Percentiles rank a stretch among this genome's conserved stretches.
Evolutionary conservation across 768 basidiomycete genomes (phyloP).

Genomic region (Termitomyces sp.): DNA sequence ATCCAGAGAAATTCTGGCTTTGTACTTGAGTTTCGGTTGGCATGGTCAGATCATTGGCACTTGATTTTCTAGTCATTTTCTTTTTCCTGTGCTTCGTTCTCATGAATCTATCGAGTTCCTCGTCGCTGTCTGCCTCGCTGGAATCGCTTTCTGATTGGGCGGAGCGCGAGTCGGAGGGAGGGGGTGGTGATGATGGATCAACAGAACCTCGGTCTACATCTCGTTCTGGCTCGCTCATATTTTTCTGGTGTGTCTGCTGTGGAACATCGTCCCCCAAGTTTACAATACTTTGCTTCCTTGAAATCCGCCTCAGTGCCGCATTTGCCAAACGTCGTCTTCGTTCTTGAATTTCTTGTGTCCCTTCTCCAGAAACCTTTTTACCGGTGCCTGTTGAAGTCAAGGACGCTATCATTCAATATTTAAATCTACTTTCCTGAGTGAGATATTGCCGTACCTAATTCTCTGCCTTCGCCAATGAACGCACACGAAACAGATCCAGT

Average conservation of each 20-base stretch:
- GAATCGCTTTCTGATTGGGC: not conserved
- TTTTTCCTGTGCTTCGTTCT: not conserved
- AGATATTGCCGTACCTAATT: not conserved
- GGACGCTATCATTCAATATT: not conserved
- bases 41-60: not conserved
- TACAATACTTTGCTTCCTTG: not conserved
- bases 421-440: not conserved
- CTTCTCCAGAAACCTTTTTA: not conserved
- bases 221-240: not conserved
- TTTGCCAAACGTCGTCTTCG: not conserved
- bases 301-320: not conserved
- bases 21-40: not conserved
- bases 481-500: not conserved
- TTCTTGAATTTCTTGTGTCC: not conserved
- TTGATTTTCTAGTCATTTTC: not conserved
- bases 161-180: not conserved
- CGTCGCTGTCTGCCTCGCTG: not conserved
- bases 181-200: not conserved
- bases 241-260: not conserved
- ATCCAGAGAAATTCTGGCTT: not conserved
- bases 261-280: not conserved
- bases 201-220: not conserved
- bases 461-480: not conserved
- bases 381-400: not conserved
- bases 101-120: not conserved